Conservation (phyloP, 495 filamentous ascomycete species). For the Cryomyces minteri region DNA sequence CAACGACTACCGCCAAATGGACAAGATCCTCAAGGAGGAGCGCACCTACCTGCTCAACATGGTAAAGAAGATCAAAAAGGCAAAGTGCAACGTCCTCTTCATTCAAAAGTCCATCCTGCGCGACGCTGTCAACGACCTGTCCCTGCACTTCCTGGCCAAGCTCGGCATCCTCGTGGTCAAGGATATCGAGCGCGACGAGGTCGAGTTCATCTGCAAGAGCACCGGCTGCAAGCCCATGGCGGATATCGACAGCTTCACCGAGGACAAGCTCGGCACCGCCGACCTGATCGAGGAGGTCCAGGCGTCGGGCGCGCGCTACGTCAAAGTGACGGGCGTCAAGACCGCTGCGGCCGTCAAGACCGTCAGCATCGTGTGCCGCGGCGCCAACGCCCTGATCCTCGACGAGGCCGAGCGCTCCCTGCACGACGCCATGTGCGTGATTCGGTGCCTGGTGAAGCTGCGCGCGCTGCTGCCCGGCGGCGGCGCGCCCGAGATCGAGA, state of each 20-base stretch:
- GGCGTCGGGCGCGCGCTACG: constrained; percentile 68
- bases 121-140: constrained; percentile 94
- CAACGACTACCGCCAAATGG: constrained; percentile 99
- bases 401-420: constrained; percentile 93
- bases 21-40: constrained; percentile 99
- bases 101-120: constrained; percentile 97
- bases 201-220: constrained; percentile 96
- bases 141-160: constrained; percentile 91
- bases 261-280: constrained; percentile 94
- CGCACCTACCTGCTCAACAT: constrained; percentile 94
- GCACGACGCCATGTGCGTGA: constrained; percentile 93
- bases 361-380: constrained; percentile 81
- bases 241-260: constrained; percentile 95
- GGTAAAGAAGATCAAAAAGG: constrained; percentile 99
- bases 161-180: constrained; percentile 90
- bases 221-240: constrained; percentile 98
- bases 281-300: constrained; percentile 90
- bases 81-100: constrained; percentile 95
- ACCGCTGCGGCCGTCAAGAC: constrained; percentile 47
- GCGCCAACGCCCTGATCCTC: constrained; percentile 84
- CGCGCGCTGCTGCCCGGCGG: constrained; percentile 87
- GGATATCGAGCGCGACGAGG: constrained; percentile 95
- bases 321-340: constrained; percentile 87
- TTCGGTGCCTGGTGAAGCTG: constrained; percentile 97
- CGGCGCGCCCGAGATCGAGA: constrained; percentile 89